Conservation (phyloP, 768 basidiomycete species). For the Crepidotus variabilis region DNA sequence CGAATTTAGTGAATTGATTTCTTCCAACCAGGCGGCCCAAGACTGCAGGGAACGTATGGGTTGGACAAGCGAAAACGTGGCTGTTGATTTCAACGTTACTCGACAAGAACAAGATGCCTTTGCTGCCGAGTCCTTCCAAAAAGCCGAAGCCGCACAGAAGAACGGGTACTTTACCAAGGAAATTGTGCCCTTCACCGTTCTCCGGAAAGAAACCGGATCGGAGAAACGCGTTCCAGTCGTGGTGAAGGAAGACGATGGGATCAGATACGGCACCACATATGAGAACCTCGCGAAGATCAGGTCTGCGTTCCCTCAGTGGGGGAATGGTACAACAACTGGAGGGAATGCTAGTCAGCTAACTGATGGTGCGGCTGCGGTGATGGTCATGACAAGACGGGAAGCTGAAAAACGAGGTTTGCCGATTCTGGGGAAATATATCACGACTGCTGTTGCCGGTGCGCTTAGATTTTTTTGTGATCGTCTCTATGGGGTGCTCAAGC, state of each 20-base stretch:
- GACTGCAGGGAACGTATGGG: conserved; percentile 78
- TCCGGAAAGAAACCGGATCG: conserved; percentile 51
- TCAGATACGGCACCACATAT: conserved; percentile 70
- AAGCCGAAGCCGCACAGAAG: conserved; percentile 72
- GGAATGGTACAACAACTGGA: conserved; percentile 67
- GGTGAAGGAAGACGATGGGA: conserved; percentile 72
- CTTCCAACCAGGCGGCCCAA: conserved; percentile 47
- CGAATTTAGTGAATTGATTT: conserved; percentile 57
- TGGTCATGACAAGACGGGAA: conserved; percentile 78
- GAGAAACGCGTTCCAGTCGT: conserved; percentile 50
- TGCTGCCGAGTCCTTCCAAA: conserved; percentile 73
- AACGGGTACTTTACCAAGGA: conserved; percentile 62
- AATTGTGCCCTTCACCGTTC: conserved; percentile 74
- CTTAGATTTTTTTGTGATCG: background rate
- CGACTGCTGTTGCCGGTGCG: conserved; percentile 65
- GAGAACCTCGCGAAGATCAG: conserved; percentile 60
- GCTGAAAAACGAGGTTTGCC: conserved; percentile 71
- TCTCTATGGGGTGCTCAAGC: background rate
- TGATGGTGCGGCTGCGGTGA: conserved; percentile 77
- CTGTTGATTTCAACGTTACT: conserved; percentile 65
- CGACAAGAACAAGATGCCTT: conserved; percentile 74
- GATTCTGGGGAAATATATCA: conserved; percentile 76
- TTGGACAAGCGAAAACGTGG: conserved; percentile 88
- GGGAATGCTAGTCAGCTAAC: conserved; percentile 87
- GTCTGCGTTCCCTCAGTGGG: conserved; percentile 83